Conservation (phyloP, 257 asterid species). For the Jacaranda copaia region DNA sequence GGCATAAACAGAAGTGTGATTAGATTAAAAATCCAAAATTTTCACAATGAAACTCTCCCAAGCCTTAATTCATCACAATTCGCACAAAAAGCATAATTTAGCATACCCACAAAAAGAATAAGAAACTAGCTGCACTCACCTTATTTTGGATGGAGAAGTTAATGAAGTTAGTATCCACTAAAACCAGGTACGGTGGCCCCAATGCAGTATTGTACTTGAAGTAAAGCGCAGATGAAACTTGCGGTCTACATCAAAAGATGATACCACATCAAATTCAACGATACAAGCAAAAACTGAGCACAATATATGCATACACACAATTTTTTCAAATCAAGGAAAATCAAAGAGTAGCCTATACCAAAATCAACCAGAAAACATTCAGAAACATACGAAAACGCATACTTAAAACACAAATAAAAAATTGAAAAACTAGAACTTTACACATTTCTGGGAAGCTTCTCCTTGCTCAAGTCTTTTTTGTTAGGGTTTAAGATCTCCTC, state of each 20-base stretch:
- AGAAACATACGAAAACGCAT: neutral
- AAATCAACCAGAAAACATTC: neutral
- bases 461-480: conserved; percentile 81
- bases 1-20: too few species aligned
- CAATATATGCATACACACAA: neutral
- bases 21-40: neutral
- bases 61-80: neutral
- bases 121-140: conserved; percentile 50
- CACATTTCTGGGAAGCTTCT: conserved; percentile 92
- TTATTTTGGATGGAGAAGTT: conserved; percentile 96
- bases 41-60: neutral
- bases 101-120: neutral
- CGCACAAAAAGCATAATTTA: neutral
- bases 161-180: conserved; percentile 96
- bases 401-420: neutral
- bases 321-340: neutral
- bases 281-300: neutral
- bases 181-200: conserved; percentile 92
- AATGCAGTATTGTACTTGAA: conserved; percentile 86
- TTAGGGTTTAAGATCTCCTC: conserved; percentile 88
- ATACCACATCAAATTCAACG: conserved; percentile 5
- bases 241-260: conserved; percentile 64
- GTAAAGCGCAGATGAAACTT: conserved; percentile 87
- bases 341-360: neutral
- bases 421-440: conserved; percentile 36